Percentiles rank a stretch among this genome's conserved stretches.
Conservation (phyloP, 192 early-diverging fungal genomes). For the Coemansia asiatica region DNA sequence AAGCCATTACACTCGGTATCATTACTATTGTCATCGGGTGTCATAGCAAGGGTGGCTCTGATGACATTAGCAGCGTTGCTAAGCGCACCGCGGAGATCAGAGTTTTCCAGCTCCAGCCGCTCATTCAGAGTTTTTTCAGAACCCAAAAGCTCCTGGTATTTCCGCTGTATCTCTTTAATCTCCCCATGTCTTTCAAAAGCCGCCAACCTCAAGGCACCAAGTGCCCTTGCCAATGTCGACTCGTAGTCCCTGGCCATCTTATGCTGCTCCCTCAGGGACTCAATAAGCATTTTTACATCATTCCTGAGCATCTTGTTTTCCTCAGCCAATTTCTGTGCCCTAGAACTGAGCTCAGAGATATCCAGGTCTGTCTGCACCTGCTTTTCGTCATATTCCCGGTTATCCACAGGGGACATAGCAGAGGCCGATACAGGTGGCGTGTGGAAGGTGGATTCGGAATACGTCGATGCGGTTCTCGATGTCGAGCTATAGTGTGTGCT, state of each 20-base stretch:
- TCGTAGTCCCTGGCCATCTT: conserved; percentile 45
- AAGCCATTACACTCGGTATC: neutral
- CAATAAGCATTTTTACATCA: conserved; percentile 26
- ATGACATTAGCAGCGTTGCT: conserved; percentile 28
- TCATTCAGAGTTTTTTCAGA: conserved; percentile 32
- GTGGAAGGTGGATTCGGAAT: conserved; percentile 25
- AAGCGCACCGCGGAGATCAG: conserved; percentile 22
- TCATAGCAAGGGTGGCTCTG: conserved; percentile 11
- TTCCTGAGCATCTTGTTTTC: conserved; percentile 29
- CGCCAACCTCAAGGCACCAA: conserved; percentile 32
- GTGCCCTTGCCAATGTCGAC: conserved; percentile 29
- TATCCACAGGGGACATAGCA: neutral
- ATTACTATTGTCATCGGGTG: neutral
- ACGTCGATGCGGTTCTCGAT: neutral
- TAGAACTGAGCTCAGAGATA: neutral
- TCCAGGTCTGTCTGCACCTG: conserved; percentile 19
- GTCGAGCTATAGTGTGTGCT: conserved; percentile 1
- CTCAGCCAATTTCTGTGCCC: conserved; percentile 6
- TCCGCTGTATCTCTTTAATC: conserved; percentile 28
- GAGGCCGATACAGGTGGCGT: conserved; percentile 16
- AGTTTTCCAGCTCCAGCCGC: conserved; percentile 34
- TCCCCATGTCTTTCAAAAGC: conserved; percentile 43
- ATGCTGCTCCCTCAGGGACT: conserved; percentile 47
- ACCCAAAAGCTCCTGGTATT: conserved; percentile 36
- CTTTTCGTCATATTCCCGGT: neutral